phyloP scores from a whole-genome alignment of 1,284 basidiomycete genomes.

The Phellopilus nigrolimitatus region DNA sequence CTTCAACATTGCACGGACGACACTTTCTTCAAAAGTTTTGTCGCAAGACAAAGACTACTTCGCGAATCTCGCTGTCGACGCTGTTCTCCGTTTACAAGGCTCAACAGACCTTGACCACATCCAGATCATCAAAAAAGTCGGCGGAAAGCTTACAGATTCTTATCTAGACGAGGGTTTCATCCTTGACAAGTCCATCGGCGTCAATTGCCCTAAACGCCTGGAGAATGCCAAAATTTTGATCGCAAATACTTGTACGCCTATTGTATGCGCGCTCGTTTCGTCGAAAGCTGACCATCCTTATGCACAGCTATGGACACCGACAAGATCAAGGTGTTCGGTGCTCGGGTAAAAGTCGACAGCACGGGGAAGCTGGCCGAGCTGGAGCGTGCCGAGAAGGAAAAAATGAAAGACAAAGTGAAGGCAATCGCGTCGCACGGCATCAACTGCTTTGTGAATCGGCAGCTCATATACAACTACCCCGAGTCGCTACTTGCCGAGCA shows the following conservation, averaged over 20 bases:
- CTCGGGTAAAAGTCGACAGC: conserved; percentile 91
- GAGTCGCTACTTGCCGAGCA: conserved; percentile 91
- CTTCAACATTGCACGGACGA: conserved; percentile 96
- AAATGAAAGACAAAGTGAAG: conserved; percentile 99
- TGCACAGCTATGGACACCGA: conserved; percentile 96
- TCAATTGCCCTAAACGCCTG: conserved; percentile 92
- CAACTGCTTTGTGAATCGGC: conserved; percentile 97
- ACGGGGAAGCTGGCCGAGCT: conserved; percentile 97
- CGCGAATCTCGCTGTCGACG: conserved; percentile 96
- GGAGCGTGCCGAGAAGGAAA: conserved; percentile 96
- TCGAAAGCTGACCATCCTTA: conserved; percentile 3
- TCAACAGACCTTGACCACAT: conserved; percentile 98
- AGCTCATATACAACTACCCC: conserved; percentile 99
- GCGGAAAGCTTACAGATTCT: conserved; percentile 96
- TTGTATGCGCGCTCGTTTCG: not conserved
- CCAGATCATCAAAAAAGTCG: conserved; percentile 99
- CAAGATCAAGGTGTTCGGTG: conserved; percentile 99
- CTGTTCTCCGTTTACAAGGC: conserved; percentile 93
- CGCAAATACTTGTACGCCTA: conserved; percentile 85
- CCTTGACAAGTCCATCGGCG: conserved; percentile 93
- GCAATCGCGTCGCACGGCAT: conserved; percentile 94
- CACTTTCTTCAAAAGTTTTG: conserved; percentile 93
- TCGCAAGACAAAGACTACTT: conserved; percentile 99
- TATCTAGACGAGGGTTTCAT: conserved; percentile 99
- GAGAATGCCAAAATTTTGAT: conserved; percentile 97